Percentiles rank a stretch among this genome's conserved stretches.
Conservation (phyloP, 1,139 yeast genomes). For the Insectozyma bohioensis region DNA sequence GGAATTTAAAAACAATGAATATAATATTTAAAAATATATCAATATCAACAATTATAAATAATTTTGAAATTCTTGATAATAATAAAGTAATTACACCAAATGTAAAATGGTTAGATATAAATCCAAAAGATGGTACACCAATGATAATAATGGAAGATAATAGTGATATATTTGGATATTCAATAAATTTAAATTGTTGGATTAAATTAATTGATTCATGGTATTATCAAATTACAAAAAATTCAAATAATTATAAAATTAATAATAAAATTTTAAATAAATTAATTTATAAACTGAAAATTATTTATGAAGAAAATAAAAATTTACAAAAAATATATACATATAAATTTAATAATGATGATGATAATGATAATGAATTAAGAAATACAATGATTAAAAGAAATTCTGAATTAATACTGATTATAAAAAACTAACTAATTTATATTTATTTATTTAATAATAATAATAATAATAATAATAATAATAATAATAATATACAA, state of each 20-base stretch:
- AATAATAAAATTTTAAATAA: too few relatives aligned
- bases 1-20: slow-evolving; percentile 39
- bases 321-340: slow-evolving; percentile 20
- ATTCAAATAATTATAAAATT: too few relatives aligned
- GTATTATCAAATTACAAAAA: slow-evolving; percentile 26
- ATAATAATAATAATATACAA: too few relatives aligned
- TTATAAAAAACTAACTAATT: slow-evolving; percentile 4
- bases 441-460: slow-evolving; percentile 1
- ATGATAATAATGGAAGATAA: slow-evolving; percentile 32
- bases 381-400: slow-evolving; percentile 24
- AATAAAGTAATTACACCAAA: slow-evolving; percentile 23
- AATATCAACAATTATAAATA: slow-evolving; percentile 51
- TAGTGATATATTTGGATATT: slow-evolving; percentile 42
- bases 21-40: slow-evolving; percentile 44
- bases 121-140: slow-evolving; percentile 41
- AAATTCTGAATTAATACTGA: slow-evolving; percentile 9
- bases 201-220: slow-evolving; percentile 47
- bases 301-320: slow-evolving; percentile 18
- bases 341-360: slow-evolving; percentile 24
- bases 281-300: slow-evolving; percentile 7
- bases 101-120: slow-evolving; percentile 31
- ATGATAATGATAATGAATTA: slow-evolving; percentile 20
- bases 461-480: too few relatives aligned
- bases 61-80: slow-evolving; percentile 12
- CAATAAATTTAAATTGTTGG: slow-evolving; percentile 46